Percentiles rank a stretch among this genome's conserved stretches.
These are phyloP conservation scores for Yamadazyma trypodendri DNA, from an alignment of 1,139 yeast species.

Conservation along the genomic window DNA sequence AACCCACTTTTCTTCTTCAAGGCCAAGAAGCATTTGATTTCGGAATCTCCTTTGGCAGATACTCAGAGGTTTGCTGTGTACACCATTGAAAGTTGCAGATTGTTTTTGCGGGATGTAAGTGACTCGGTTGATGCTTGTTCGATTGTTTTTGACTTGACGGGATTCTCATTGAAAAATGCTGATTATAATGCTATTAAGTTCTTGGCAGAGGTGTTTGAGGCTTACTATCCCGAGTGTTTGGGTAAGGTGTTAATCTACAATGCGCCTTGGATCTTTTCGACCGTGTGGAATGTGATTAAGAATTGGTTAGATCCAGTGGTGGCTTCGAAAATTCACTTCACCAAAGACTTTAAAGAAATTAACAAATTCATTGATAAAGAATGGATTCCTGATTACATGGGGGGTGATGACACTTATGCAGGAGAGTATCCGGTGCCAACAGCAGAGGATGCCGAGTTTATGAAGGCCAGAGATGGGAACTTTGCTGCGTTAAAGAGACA, in stretches of 20 bases:
- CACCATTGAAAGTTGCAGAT: conserved; percentile 42
- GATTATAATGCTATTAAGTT: conserved; percentile 81
- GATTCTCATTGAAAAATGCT: conserved; percentile 75
- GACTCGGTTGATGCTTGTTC: conserved; percentile 39
- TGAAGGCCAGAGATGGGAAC: conserved; percentile 28
- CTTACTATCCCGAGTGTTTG: conserved; percentile 83
- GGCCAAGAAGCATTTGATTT: conserved; percentile 41
- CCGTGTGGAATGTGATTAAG: conserved; percentile 82
- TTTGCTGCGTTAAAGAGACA: conserved; percentile 29
- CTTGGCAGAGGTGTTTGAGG: conserved; percentile 75
- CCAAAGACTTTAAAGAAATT: conserved; percentile 38
- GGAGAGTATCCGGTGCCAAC: conserved; percentile 57
- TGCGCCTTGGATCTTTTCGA: conserved; percentile 88
- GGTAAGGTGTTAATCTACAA: conserved; percentile 76
- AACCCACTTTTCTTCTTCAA: conserved; percentile 42
- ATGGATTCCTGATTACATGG: conserved; percentile 39
- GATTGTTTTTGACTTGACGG: conserved; percentile 46
- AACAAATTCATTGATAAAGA: conserved; percentile 30
- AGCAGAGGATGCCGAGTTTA: conserved; percentile 21
- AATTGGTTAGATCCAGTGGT: conserved; percentile 77
- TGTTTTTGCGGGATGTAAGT: conserved; percentile 34
- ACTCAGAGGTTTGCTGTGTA: conserved; percentile 40
- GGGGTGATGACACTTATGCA: conserved; percentile 37
- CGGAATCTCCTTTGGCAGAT: conserved; percentile 38
- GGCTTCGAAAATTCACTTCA: conserved; percentile 43